Evolutionary conservation across 345 rosid species (phyloP), one percentile per base, ranked within the genome.

Genomic region (Corchorus capsularis): DNA sequence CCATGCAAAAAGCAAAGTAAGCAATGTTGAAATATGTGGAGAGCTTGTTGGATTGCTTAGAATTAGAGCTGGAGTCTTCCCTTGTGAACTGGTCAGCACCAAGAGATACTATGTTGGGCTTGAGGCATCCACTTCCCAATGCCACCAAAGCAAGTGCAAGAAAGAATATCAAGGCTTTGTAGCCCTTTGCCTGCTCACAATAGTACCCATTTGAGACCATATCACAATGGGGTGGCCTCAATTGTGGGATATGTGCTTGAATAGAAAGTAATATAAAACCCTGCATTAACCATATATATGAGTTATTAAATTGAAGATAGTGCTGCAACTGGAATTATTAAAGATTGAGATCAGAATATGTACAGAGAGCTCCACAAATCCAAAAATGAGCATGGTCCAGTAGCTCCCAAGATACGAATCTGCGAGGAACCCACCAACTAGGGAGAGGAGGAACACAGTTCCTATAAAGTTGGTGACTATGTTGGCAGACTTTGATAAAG

Each of bases 61-160:
- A 27, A 27, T 27, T 27, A 27, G 27, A 27, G 27, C 1, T 22
- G 39, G 93, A 75, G 37, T 90, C 81, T 6, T 78, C 69, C 34
- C 77, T 84, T 71, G 77, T 81, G 84, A 96, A 93, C 76, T 96
- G 99, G 78, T 93, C 92, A 0, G 93, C 99, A 8, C 99, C 99
- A 55, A 88, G 98, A 61, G 98, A 89, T 17, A 96, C 90, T 82
- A 96, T 96, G 88, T 92, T 96, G 15, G 99, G 99, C 79, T 96
- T 96, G 19, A 96, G 90, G 70, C 99, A 90, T 49, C 99, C 99
- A 70, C 98, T 96, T n/a, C 99, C 99, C 59, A 93, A 56, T 6
- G 99, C 99, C 73, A 96, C 94, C 72, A 96, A 81, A 75, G 89
- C 89, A 11, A 96, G 90, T 50, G 98, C 93, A 10, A 85, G 81